phyloP scores from a whole-genome alignment of 352 stramenopile species.

The Phytophthora hybrid region DNA sequence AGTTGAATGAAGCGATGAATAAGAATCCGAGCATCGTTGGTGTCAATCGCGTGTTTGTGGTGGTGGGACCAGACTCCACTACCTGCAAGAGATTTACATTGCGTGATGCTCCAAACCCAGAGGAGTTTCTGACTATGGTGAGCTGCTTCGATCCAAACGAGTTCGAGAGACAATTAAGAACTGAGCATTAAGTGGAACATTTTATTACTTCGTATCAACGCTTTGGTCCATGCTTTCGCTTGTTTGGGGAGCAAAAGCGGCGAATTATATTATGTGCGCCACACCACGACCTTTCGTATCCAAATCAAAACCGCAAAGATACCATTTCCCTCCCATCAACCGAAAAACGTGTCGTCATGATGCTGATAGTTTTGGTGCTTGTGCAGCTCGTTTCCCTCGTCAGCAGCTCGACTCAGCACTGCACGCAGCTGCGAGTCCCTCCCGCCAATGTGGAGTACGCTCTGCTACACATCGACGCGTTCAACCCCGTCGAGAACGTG shows the following conservation, averaged over 20 bases:
- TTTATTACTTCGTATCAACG: too few species aligned
- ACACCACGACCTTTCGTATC: conserved; percentile 16
- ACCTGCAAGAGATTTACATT: conserved; percentile 13
- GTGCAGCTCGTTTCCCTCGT: conserved; percentile 14
- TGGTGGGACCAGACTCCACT: conserved; percentile 7
- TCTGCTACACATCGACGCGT: conserved; percentile 51
- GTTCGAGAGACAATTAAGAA: too few species aligned
- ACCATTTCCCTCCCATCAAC: conserved; percentile 15
- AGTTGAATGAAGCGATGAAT: conserved; percentile 8
- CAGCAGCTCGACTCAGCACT: conserved; percentile 10
- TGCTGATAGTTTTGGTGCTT: conserved; percentile 15
- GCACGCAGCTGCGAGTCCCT: conserved; percentile 36
- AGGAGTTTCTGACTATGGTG: conserved; percentile 15
- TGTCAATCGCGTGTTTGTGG: conserved; percentile 13
- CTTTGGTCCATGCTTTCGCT: too few species aligned
- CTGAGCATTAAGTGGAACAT: too few species aligned
- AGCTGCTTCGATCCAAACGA: conserved; percentile 17
- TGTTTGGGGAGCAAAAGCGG: neutral
- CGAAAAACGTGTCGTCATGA: neutral
- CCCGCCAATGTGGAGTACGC: conserved; percentile 37
- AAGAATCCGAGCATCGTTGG: conserved; percentile 5
- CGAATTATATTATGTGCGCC: conserved; percentile 1
- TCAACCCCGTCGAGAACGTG: conserved; percentile 41
- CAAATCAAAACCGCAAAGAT: conserved; percentile 20
- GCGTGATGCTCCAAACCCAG: conserved; percentile 6